Conservation (phyloP, 2,329 filamentous ascomycete species). For the Colletotrichum noveboracense region DNA sequence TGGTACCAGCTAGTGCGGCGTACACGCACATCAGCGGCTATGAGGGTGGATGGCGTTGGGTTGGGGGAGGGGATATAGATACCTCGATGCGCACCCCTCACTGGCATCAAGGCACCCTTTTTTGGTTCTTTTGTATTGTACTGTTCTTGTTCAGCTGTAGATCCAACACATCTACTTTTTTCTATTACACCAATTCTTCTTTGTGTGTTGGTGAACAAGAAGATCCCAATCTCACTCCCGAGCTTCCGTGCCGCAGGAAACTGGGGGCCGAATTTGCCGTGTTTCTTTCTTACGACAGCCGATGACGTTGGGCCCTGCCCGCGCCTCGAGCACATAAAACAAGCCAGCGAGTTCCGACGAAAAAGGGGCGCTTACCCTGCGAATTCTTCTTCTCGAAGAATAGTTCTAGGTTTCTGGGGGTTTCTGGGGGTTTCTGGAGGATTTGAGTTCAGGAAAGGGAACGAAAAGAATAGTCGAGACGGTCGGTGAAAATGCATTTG, state of each 20-base stretch:
- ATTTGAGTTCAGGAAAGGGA: background rate
- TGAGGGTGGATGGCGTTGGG: background rate
- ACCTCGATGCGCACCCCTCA: background rate
- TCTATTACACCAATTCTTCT: background rate
- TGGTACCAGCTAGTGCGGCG: background rate
- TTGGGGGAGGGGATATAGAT: background rate
- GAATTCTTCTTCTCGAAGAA: background rate
- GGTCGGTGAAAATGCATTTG: slow-evolving; percentile 5
- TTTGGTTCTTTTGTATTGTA: background rate
- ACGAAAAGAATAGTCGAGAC: background rate
- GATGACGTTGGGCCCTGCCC: slow-evolving; percentile 15
- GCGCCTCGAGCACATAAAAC: background rate
- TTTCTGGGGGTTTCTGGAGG: background rate
- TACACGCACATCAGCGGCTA: background rate
- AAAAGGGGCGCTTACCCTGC: background rate
- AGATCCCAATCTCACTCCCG: background rate
- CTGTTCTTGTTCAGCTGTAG: background rate
- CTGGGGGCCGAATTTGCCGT: background rate
- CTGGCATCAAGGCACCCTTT: background rate
- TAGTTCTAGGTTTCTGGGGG: background rate
- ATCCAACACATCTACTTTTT: background rate
- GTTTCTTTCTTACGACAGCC: background rate
- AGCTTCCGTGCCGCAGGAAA: background rate
- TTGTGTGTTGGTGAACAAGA: background rate
- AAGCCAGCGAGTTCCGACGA: background rate